Conservation (phyloP, 345 rosid species). For the Camelina laxa region DNA sequence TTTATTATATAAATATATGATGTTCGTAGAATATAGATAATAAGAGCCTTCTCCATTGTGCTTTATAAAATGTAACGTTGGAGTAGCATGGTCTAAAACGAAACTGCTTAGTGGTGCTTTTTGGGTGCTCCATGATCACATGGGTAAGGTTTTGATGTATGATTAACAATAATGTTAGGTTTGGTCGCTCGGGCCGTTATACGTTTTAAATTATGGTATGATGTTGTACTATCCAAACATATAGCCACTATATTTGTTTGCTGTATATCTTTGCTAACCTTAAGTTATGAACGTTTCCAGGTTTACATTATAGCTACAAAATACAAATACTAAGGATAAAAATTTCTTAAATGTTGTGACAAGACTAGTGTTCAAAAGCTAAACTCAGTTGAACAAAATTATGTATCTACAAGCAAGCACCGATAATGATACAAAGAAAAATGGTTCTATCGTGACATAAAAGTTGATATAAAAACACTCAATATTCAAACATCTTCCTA, state of each 20-base stretch:
- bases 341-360: neutral
- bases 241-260: neutral
- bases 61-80: neutral
- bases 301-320: neutral
- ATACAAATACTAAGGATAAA: neutral
- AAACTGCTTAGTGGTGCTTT: neutral
- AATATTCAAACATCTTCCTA: too few relatives aligned
- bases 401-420: too few relatives aligned
- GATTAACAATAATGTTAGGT: neutral
- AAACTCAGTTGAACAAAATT: neutral
- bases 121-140: neutral
- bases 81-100: neutral
- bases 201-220: neutral
- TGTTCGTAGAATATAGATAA: neutral
- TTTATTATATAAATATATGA: neutral
- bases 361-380: constrained; percentile 8
- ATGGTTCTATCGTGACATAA: too few relatives aligned
- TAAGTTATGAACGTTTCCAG: neutral
- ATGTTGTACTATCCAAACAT: neutral
- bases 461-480: too few relatives aligned
- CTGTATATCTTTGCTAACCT: neutral
- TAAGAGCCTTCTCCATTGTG: neutral
- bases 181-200: neutral
- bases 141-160: neutral
- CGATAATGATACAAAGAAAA: too few relatives aligned